Conservation (phyloP, 2,329 filamentous ascomycete species). For the Alternaria sp. region DNA sequence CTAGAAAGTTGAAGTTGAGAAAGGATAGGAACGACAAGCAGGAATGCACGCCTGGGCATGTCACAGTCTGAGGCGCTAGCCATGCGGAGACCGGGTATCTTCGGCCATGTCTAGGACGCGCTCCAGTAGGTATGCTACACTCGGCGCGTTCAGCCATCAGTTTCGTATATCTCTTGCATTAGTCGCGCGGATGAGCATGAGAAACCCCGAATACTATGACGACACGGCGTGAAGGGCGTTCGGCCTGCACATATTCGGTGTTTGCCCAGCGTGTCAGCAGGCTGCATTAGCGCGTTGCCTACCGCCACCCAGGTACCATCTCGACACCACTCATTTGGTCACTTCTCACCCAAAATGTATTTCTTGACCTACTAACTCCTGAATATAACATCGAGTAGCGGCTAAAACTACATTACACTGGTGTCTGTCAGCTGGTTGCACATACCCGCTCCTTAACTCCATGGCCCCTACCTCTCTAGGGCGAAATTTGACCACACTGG, state of each 20-base stretch:
- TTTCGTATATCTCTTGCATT: neutral
- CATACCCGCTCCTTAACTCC: neutral
- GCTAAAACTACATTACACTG: neutral
- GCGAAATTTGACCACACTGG: neutral
- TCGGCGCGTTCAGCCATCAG: no score
- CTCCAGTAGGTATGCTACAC: neutral
- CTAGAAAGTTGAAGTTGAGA: neutral
- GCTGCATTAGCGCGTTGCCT: neutral
- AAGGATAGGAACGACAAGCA: neutral
- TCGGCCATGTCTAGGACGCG: neutral
- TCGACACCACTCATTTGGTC: neutral
- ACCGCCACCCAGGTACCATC: neutral
- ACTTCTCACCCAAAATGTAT: neutral
- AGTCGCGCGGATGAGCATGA: neutral
- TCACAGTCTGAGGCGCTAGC: neutral
- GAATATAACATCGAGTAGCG: neutral
- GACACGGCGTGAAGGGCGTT: neutral
- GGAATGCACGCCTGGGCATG: neutral
- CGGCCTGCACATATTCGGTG: neutral
- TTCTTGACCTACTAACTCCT: neutral
- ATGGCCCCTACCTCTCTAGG: neutral
- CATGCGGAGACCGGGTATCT: neutral
- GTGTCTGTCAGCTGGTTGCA: neutral
- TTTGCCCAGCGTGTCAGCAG: neutral
- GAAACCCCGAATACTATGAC: neutral